Percentiles rank a stretch among this genome's conserved stretches.
Conservation (phyloP, 768 basidiomycete species). For the Pleurotus ostreatus region DNA sequence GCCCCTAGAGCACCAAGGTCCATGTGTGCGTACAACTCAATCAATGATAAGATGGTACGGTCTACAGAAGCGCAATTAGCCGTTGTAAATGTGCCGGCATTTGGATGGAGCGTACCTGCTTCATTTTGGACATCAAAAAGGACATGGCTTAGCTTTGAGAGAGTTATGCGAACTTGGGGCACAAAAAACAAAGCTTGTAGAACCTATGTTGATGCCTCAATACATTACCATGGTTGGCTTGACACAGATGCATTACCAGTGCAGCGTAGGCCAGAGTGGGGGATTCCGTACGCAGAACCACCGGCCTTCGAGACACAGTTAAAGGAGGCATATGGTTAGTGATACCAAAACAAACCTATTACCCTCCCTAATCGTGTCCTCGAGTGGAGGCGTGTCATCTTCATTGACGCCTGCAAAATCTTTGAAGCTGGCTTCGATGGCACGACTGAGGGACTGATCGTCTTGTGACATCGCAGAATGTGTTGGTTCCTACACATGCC, state of each 20-base stretch:
- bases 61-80: slow-evolving; percentile 26
- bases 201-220: slow-evolving; percentile 22
- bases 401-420: slow-evolving; percentile 47
- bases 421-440: slow-evolving; percentile 52
- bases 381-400: slow-evolving; percentile 43
- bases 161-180: slow-evolving; percentile 59
- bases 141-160: slow-evolving; percentile 28
- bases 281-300: slow-evolving; percentile 59
- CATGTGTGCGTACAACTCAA: slow-evolving; percentile 68
- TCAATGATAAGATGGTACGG: slow-evolving; percentile 47
- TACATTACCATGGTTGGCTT: too few relatives aligned
- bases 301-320: slow-evolving; percentile 43
- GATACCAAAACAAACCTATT: slow-evolving; percentile 41
- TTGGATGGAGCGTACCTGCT: background rate
- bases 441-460: slow-evolving; percentile 62
- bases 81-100: too few relatives aligned
- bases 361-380: slow-evolving; percentile 50
- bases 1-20: slow-evolving; percentile 59
- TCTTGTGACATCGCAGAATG: slow-evolving; percentile 40
- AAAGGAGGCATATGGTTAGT: background rate
- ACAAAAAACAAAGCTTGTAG: slow-evolving; percentile 63
- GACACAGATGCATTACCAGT: slow-evolving; percentile 33
- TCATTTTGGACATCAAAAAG: slow-evolving; percentile 22
- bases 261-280: slow-evolving; percentile 54
- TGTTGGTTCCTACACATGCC: slow-evolving; percentile 25